Percentiles rank a stretch among this genome's conserved stretches.
Evolutionary conservation across 345 rosid species (phyloP).

Genomic region (Leavenworthia alabamica): DNA sequence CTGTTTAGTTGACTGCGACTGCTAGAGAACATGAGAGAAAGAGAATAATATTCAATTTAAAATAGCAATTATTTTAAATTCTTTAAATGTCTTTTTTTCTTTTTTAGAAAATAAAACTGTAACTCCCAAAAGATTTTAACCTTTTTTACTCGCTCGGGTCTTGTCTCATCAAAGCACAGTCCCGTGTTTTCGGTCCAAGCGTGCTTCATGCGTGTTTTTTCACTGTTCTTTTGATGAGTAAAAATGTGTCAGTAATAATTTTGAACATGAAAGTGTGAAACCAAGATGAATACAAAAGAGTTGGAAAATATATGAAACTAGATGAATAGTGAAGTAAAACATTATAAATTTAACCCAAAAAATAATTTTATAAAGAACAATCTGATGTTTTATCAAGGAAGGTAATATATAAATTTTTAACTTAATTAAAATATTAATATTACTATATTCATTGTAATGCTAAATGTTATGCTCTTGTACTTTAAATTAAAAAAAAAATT

Average conservation of each 20-base stretch:
- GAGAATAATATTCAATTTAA: neutral
- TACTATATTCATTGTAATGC: too few species aligned
- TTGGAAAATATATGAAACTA: neutral
- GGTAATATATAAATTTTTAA: too few species aligned
- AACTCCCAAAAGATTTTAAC: neutral
- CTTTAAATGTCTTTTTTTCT: neutral
- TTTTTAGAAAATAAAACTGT: too few species aligned
- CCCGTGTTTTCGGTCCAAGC: constrained; percentile 2
- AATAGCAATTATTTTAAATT: neutral
- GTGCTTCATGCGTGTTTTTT: neutral
- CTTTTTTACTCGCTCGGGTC: constrained; percentile 12
- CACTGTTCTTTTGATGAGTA: neutral
- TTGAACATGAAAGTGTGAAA: constrained; percentile 1
- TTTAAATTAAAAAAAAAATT: too few species aligned
- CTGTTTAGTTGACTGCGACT: constrained; percentile 10
- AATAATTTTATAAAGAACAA: too few species aligned
- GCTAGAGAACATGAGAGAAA: constrained; percentile 6
- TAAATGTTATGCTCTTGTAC: too few species aligned
- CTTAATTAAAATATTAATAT: too few species aligned
- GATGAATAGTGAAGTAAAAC: neutral
- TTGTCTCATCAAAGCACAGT: constrained; percentile 12
- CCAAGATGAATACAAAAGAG: neutral
- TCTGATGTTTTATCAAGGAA: too few species aligned
- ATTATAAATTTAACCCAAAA: neutral
- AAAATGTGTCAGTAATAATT: constrained; percentile 7